Base-by-base conservation (phyloP, 2,329 filamentous ascomycete genomes). In the Xylaria sp. region DNA sequence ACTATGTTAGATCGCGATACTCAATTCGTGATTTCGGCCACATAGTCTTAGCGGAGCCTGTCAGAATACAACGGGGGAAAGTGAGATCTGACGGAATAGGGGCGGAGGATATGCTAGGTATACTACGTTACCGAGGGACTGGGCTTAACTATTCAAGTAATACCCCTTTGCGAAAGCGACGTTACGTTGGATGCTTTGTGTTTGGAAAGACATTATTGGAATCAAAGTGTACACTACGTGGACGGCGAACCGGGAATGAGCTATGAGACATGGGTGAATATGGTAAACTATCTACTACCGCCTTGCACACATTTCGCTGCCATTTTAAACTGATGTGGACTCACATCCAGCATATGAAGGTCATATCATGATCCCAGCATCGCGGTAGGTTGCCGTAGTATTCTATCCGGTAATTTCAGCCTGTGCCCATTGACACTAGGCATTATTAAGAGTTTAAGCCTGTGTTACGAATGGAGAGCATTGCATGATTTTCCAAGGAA, bases 201-300 rank as follows among this genome's bases (percentile, higher is more conserved):
- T 10, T 3, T 15, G 23, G 33, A 35, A 17, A 17, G 27, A 6
- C 19, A 44, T 21, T 21, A 23, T 38, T 8, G 23, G 3, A 21
- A 38, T 33, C 2, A 29, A 35, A 19, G 4, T 59, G 55, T 59
- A 52, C 41, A 55, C n/a, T 49, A 44, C 9, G 6, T 33, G 29
- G 33, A 38, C 19, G 29, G 52, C 21, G 33, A 52, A 33, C 2
- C 6, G 11, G 4, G 17, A 35, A 54, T 48, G 54, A 53, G 44
- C 37, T 47, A 64, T 37, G 58, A 44, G 58, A 23, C 29, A 33
- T 44, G 29, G 49, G 29, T 33, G 25, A 37, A 40, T 6, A 52
- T 46, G 23, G 56, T 37, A 17, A 48, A 48, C 21, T n/a, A 25
- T 21, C 48, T 19, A 40, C 37, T 27, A 41, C 9, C 13, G 5